These are phyloP conservation scores for Rhododendron simsii DNA, from an alignment of 148 eudicot genomes.

Conservation along the genomic window DNA sequence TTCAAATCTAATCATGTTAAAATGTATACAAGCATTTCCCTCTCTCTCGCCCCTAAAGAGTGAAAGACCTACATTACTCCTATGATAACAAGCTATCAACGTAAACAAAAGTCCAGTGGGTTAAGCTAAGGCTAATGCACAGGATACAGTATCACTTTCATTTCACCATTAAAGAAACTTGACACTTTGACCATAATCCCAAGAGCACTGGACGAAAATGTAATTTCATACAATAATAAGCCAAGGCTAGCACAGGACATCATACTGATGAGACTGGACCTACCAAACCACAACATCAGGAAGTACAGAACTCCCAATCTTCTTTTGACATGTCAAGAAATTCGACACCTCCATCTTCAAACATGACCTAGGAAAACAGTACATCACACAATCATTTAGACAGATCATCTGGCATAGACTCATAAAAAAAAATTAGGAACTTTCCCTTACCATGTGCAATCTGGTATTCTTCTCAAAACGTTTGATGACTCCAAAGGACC, in stretches of 20 bases:
- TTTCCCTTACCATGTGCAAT: slow-evolving; percentile 68
- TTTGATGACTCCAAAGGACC: slow-evolving; percentile 72
- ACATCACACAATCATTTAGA: background rate
- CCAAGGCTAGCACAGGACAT: background rate
- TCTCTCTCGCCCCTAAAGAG: background rate
- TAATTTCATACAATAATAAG: background rate
- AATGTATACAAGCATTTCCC: background rate
- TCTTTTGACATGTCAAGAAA: slow-evolving; percentile 80
- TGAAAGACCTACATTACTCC: background rate
- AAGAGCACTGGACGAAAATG: background rate
- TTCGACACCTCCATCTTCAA: slow-evolving; percentile 66
- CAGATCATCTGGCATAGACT: background rate
- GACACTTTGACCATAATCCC: background rate
- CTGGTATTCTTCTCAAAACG: slow-evolving; percentile 59
- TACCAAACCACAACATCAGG: slow-evolving; percentile 22
- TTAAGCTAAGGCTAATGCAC: background rate
- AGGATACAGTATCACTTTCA: background rate
- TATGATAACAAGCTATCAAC: background rate
- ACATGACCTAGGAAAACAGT: slow-evolving; percentile 61
- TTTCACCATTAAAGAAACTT: background rate
- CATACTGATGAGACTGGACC: slow-evolving; percentile 1
- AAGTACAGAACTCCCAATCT: slow-evolving; percentile 76
- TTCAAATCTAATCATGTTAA: background rate
- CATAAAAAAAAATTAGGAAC: background rate
- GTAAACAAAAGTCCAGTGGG: background rate